Percentiles rank a stretch among this genome's conserved stretches.
These are phyloP conservation scores for Arachis monticola DNA, from an alignment of 331 rosid genomes.

Conservation along the genomic window DNA sequence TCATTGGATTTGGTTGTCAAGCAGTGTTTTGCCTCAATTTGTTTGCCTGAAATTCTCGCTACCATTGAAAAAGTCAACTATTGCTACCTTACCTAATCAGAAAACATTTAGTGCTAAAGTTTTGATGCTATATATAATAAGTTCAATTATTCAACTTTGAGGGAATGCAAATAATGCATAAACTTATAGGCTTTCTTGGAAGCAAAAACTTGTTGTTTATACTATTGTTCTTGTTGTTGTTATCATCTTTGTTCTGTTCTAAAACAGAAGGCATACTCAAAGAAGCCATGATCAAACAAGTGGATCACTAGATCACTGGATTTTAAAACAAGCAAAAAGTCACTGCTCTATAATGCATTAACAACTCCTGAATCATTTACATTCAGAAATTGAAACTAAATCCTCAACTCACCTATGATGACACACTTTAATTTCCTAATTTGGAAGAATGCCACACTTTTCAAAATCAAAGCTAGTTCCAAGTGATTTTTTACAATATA, in stretches of 20 bases:
- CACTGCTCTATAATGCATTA: too few relatives aligned
- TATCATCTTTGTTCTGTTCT: background rate
- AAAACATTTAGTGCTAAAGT: too few relatives aligned
- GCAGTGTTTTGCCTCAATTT: conserved; percentile 12
- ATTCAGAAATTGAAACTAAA: too few relatives aligned
- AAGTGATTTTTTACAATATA: too few relatives aligned
- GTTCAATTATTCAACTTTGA: background rate
- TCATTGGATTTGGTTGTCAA: background rate
- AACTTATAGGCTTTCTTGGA: conserved; percentile 38
- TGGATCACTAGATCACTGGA: too few relatives aligned
- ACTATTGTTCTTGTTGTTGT: background rate
- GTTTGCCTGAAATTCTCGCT: conserved; percentile 23
- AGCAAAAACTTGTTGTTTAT: conserved; percentile 29
- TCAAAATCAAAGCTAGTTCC: too few relatives aligned
- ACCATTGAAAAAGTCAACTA: conserved; percentile 13
- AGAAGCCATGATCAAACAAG: too few relatives aligned
- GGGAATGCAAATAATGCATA: background rate
- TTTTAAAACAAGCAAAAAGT: too few relatives aligned
- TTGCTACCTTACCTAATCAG: background rate
- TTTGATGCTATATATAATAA: background rate
- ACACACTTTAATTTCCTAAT: background rate
- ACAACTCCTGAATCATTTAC: too few relatives aligned
- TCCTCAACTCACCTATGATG: too few relatives aligned
- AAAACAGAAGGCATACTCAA: too few relatives aligned
- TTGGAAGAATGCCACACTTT: too few relatives aligned